Conservation (phyloP, 2,329 filamentous ascomycete genomes). For the Ilyonectria sp. region DNA sequence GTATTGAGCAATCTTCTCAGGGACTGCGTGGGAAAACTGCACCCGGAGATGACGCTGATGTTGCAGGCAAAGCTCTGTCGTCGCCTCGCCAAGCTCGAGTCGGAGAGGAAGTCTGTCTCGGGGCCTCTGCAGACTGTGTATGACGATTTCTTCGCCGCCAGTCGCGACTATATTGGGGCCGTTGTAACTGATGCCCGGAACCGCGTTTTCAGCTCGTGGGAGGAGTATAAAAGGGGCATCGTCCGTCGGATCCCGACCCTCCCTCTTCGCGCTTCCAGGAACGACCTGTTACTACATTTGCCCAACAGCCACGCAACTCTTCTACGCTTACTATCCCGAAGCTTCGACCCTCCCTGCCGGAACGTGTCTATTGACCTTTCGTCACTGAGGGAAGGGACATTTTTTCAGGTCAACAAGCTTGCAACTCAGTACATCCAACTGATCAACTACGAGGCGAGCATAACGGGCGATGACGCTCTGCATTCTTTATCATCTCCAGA, state of each 20-base stretch:
- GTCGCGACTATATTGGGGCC: neutral
- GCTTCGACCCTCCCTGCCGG: conserved; percentile 41
- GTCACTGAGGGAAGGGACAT: conserved; percentile 23
- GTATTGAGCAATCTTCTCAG: conserved; percentile 63
- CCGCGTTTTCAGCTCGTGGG: conserved; percentile 56
- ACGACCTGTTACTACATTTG: conserved; percentile 55
- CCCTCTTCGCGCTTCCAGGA: conserved; percentile 51
- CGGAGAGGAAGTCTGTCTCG: conserved; percentile 15
- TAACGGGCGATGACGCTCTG: neutral
- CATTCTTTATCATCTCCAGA: neutral
- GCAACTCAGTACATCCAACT: conserved; percentile 17
- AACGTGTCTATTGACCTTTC: neutral
- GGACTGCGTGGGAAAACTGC: conserved; percentile 46
- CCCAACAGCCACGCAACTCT: conserved; percentile 53
- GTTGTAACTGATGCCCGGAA: conserved; percentile 34
- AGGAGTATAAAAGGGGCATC: conserved; percentile 54
- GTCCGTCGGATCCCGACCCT: conserved; percentile 60
- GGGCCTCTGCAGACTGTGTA: conserved; percentile 5
- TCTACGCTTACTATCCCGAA: conserved; percentile 25
- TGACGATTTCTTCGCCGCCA: conserved; percentile 17
- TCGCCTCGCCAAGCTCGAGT: conserved; percentile 71
- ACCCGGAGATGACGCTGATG: conserved; percentile 39
- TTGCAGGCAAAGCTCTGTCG: conserved; percentile 67
- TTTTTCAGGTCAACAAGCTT: conserved; percentile 30
- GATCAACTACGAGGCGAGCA: conserved; percentile 10